Evolutionary conservation across 768 basidiomycete species (phyloP).

Genomic region (Tylopilus rubrobrunneus): DNA sequence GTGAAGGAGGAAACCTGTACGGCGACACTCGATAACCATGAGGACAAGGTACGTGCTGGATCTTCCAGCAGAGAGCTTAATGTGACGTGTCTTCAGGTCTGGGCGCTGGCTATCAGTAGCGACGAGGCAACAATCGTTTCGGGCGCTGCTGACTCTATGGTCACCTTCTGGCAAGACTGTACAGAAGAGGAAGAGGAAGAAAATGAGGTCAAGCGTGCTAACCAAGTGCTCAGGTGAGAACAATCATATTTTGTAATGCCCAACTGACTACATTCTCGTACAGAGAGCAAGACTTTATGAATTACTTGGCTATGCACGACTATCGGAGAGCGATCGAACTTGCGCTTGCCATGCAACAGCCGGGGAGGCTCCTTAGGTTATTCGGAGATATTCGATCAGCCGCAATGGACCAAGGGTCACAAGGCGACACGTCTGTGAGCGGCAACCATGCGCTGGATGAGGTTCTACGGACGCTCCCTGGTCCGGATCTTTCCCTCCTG

Average conservation of each 20-base stretch:
- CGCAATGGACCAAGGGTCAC: constrained; percentile 15
- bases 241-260: background rate
- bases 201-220: constrained; percentile 66
- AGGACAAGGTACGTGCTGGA: constrained; percentile 74
- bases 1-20: constrained; percentile 83
- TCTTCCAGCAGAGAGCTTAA: background rate
- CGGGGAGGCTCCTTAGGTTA: constrained; percentile 76
- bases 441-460: constrained; percentile 75
- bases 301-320: constrained; percentile 83
- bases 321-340: constrained; percentile 89
- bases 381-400: constrained; percentile 60
- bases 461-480: constrained; percentile 69
- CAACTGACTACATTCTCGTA: constrained; percentile 8
- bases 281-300: constrained; percentile 95
- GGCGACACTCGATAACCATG: constrained; percentile 92
- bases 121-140: constrained; percentile 88
- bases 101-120: constrained; percentile 82
- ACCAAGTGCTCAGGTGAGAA: constrained; percentile 77
- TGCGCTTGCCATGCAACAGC: constrained; percentile 90
- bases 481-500: constrained; percentile 74
- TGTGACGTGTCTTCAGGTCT: constrained; percentile 58
- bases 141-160: constrained; percentile 92
- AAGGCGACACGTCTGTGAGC: constrained; percentile 43
- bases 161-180: constrained; percentile 96
- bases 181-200: constrained; percentile 80